Base-by-base conservation (phyloP, 2,329 filamentous ascomycete genomes). In the Colletotrichum abscissum region DNA sequence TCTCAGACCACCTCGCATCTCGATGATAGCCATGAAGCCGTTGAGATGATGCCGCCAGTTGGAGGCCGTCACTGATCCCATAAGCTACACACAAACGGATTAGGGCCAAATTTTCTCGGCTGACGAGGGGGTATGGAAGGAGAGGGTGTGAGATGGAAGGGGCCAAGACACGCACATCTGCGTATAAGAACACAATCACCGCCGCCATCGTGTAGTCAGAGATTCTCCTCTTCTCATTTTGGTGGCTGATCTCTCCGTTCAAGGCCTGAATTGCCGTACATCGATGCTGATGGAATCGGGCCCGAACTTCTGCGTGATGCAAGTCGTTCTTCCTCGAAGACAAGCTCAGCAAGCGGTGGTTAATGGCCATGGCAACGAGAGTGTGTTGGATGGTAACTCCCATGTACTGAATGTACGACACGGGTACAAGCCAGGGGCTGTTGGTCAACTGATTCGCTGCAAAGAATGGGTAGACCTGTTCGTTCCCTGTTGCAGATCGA, bases 41-140 rank as follows among this genome's bases (percentile, higher is more conserved):
- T 83, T 77, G 4, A 84, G 49, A 63, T 84, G 83, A 14, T 75
- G 79, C 56, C 80, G 78, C 82, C 82, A 84, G 70, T 79, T 76
- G 8, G 8, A 75, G 69, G 28, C 79, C 78, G 67, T 84, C 78
- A 54, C 80, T 78, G 35, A 76, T 67, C 81, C 82, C 64, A 58
- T 42, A 7, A 57, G 14, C 33, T 38, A 14, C 7, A 6, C 2
- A 11, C 12, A 35, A 35, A 16, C 5, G 8, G 9, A 16, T 54
- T 28, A 63, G 59, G 9, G n/a, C 22, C 19, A 56, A 26, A 8
- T 1, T 30, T 12, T 12, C n/a, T 22, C 11, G 35, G 14, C 28
- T 60, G 5, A 28, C 11, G 12, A 33, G 4, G 4, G 24, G n/a
- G 2, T 2, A 4, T 0, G 1, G 14, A 9, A 11, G 4, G 4